Evolutionary conservation across 176 grass and related monocot species (phyloP).

Genomic region (Rhynchospora tenuis): DNA sequence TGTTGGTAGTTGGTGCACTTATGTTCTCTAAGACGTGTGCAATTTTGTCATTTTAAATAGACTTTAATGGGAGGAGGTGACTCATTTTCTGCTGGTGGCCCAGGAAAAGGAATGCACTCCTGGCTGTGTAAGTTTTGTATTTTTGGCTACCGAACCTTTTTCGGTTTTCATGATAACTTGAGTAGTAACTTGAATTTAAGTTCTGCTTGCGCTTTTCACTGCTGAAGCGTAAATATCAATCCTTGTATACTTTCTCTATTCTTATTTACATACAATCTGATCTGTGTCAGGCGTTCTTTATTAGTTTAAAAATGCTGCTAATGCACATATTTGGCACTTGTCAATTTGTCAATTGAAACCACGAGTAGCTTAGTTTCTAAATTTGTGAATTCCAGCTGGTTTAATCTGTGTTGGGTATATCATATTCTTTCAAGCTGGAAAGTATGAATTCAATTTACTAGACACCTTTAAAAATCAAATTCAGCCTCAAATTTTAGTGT

Average conservation of each 20-base stretch:
- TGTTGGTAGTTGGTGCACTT: neutral
- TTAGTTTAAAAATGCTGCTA: neutral
- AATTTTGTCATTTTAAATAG: conserved; percentile 29
- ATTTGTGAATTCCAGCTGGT: neutral
- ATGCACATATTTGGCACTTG: neutral
- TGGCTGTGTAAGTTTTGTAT: conserved; percentile 45
- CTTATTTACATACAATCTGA: neutral
- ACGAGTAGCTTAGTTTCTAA: neutral
- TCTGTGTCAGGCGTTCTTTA: neutral
- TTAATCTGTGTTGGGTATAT: neutral
- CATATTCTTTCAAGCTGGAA: neutral
- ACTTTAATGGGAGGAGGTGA: conserved; percentile 85
- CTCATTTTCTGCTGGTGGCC: conserved; percentile 66
- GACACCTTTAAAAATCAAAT: neutral
- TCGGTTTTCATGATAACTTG: neutral
- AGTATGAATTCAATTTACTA: neutral
- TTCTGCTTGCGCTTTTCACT: neutral
- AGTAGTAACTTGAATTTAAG: neutral
- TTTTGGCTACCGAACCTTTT: neutral
- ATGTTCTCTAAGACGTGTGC: neutral
- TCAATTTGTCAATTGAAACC: neutral
- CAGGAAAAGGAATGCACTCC: conserved; percentile 61
- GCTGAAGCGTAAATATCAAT: neutral
- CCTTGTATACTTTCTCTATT: neutral
- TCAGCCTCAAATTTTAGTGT: neutral